Conservation (phyloP, 164 flowering plant genomes). For the Vitis riparia region DNA sequence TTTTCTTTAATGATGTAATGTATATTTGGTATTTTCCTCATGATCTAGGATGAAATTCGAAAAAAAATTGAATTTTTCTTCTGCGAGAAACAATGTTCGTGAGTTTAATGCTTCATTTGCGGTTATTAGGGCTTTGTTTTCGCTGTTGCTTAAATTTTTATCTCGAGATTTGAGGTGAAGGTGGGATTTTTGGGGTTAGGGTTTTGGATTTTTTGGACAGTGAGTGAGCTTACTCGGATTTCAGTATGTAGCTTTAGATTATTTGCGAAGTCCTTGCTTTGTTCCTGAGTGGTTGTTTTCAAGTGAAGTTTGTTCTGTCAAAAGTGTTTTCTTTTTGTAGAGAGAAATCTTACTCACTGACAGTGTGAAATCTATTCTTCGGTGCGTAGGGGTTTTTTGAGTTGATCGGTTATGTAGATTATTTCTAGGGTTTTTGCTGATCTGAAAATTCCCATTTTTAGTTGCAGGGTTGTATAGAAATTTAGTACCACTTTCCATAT, state of each 20-base stretch:
- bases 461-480: constrained; percentile 3
- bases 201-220: not conserved
- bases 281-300: not conserved
- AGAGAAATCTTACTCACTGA: not conserved
- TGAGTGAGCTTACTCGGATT: not conserved
- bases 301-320: not conserved
- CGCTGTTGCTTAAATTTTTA: not conserved
- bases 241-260: not conserved
- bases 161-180: not conserved
- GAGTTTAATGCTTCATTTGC: not conserved
- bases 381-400: not conserved
- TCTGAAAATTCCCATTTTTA: not conserved
- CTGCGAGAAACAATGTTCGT: not conserved
- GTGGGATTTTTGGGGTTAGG: not conserved
- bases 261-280: not conserved
- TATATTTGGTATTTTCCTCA: not conserved
- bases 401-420: not conserved
- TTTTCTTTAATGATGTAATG: not conserved
- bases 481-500: not conserved
- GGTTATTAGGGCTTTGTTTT: constrained; percentile 6
- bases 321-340: too few relatives aligned
- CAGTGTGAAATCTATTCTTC: not conserved
- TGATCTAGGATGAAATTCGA: not conserved
- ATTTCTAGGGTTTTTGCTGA: constrained; percentile 4
- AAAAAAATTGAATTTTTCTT: not conserved